phyloP scores from a whole-genome alignment of 176 grass and related monocot genomes.

The Leersia perrieri region DNA sequence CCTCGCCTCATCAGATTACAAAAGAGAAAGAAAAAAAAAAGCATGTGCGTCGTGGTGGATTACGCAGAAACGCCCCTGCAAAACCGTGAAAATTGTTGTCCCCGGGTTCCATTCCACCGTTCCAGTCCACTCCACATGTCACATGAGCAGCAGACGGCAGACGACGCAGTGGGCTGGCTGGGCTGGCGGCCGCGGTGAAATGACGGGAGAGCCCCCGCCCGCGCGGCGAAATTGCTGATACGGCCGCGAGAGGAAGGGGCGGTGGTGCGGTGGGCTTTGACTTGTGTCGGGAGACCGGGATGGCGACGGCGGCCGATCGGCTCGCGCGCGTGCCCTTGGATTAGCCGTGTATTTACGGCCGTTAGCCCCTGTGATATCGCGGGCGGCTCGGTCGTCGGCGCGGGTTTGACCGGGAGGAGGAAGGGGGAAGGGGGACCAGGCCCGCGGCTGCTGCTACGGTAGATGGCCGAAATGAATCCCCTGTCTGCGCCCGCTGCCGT shows the following conservation, averaged over 20 bases:
- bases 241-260: background rate
- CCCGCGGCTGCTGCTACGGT: background rate
- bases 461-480: background rate
- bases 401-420: constrained; percentile 14
- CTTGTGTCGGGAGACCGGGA: constrained; percentile 14
- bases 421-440: background rate
- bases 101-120: too few species aligned
- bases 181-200: background rate
- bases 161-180: too few species aligned
- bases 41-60: background rate
- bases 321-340: background rate
- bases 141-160: background rate
- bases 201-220: constrained; percentile 11
- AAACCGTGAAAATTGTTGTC: too few species aligned
- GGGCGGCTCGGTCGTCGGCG: background rate
- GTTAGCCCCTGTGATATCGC: background rate
- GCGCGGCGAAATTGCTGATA: background rate
- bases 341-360: background rate
- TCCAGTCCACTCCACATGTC: background rate
- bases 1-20: background rate
- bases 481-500: background rate
- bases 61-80: background rate
- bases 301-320: background rate
- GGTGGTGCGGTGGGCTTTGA: constrained; percentile 8
- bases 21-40: background rate